A percentile compares a stretch with the other conserved stretches of the same genome.
phyloP scores from a whole-genome alignment of 2,329 filamentous ascomycete genomes.

The Penicillium sp. region DNA sequence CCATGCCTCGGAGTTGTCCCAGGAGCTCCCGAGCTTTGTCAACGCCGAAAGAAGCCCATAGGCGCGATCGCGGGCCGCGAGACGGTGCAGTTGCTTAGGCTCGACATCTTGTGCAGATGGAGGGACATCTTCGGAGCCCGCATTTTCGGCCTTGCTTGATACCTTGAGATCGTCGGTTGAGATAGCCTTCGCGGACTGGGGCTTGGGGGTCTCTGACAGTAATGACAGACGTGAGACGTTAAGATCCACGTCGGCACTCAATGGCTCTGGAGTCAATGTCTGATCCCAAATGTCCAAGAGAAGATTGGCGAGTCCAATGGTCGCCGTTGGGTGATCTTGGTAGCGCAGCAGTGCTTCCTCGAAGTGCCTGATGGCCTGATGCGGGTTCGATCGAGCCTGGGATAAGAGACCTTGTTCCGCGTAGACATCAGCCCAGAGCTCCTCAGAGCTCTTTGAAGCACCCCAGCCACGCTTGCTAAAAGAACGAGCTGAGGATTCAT shows the following conservation, averaged over 20 bases:
- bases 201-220: slow-evolving; percentile 22
- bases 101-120: slow-evolving; percentile 44
- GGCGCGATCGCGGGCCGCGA: slow-evolving; percentile 87
- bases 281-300: slow-evolving; percentile 77
- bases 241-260: slow-evolving; percentile 29
- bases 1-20: slow-evolving; percentile 94
- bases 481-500: slow-evolving; percentile 61
- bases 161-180: slow-evolving; percentile 23
- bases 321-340: slow-evolving; percentile 75
- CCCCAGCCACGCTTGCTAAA: slow-evolving; percentile 71
- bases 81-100: slow-evolving; percentile 71
- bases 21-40: slow-evolving; percentile 80
- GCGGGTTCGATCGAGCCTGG: slow-evolving; percentile 59
- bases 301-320: slow-evolving; percentile 78
- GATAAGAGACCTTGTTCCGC: slow-evolving; percentile 72
- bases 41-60: slow-evolving; percentile 77
- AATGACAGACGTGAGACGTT: slow-evolving; percentile 28
- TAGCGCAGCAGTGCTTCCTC: slow-evolving; percentile 78
- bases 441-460: slow-evolving; percentile 74
- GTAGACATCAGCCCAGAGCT: slow-evolving; percentile 79
- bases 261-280: slow-evolving; percentile 41
- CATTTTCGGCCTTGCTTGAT: slow-evolving; percentile 5
- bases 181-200: slow-evolving; percentile 20
- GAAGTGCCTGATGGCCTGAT: slow-evolving; percentile 71
- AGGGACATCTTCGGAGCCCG: slow-evolving; percentile 2